Conservation (phyloP, 2,329 filamentous ascomycete genomes). For the Ambrosiella xylebori region DNA sequence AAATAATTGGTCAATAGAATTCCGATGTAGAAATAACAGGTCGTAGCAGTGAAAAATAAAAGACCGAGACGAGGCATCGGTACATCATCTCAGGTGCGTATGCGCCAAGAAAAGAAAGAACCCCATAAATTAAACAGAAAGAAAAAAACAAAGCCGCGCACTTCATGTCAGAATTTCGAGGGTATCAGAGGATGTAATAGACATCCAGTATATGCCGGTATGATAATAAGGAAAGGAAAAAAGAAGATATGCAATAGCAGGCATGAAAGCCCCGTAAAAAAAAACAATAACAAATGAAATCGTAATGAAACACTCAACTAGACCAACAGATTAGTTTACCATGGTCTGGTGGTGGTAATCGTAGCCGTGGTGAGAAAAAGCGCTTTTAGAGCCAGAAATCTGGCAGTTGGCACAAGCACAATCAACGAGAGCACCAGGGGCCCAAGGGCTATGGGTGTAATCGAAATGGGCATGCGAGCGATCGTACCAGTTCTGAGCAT, state of each 20-base stretch:
- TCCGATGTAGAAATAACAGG: neutral
- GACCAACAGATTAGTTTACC: constrained; percentile 26
- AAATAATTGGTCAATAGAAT: neutral
- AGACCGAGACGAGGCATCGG: neutral
- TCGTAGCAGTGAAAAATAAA: neutral
- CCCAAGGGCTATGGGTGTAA: constrained; percentile 35
- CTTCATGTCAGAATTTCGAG: constrained; percentile 8
- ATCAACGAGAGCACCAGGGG: constrained; percentile 28
- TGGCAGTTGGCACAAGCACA: constrained; percentile 29
- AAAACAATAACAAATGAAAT: constrained; percentile 15
- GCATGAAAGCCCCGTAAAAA: neutral
- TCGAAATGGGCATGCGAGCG: constrained; percentile 27
- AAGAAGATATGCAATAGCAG: constrained; percentile 12
- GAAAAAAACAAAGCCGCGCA: constrained; percentile 13
- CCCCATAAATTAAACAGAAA: constrained; percentile 12
- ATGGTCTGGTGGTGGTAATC: constrained; percentile 34
- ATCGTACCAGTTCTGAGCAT: constrained; percentile 22
- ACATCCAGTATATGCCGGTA: constrained; percentile 12
- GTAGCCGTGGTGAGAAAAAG: constrained; percentile 26
- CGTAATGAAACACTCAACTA: constrained; percentile 11
- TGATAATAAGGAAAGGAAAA: constrained; percentile 7
- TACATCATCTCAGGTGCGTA: neutral
- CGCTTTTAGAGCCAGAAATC: constrained; percentile 27
- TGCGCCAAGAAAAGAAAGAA: neutral
- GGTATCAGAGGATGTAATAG: constrained; percentile 12